A percentile compares a stretch with the other conserved stretches of the same genome.
Conservation (phyloP, 805 yeast genomes). For the Wickerhamomyces ciferrii region DNA sequence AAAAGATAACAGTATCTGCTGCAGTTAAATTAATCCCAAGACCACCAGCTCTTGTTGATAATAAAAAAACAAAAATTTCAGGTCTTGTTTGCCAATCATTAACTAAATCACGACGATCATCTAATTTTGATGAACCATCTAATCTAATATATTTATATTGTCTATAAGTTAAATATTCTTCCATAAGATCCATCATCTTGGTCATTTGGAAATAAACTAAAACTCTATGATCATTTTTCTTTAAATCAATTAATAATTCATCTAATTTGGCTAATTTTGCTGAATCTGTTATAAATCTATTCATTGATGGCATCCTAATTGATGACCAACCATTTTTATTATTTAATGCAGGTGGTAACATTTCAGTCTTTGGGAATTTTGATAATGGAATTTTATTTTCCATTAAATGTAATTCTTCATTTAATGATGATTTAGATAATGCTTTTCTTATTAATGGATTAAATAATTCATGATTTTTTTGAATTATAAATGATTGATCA, state of each 20-base stretch:
- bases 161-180: slow-evolving; percentile 86
- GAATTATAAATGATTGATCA: slow-evolving; percentile 42
- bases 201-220: slow-evolving; percentile 98
- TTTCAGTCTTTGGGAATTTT: slow-evolving; percentile 64
- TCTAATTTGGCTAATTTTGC: slow-evolving; percentile 87
- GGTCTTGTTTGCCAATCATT: slow-evolving; percentile 98
- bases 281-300: slow-evolving; percentile 88
- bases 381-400: slow-evolving; percentile 43
- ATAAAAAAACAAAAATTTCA: slow-evolving; percentile 83
- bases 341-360: slow-evolving; percentile 62
- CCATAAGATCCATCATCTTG: slow-evolving; percentile 98
- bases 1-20: slow-evolving; percentile 91
- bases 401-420: slow-evolving; percentile 51
- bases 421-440: slow-evolving; percentile 59
- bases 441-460: slow-evolving; percentile 48
- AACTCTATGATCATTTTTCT: slow-evolving; percentile 84
- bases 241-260: slow-evolving; percentile 70
- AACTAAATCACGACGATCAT: slow-evolving; percentile 93
- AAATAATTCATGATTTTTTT: slow-evolving; percentile 44
- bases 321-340: slow-evolving; percentile 63
- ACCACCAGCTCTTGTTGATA: slow-evolving; percentile 98
- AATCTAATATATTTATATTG: slow-evolving; percentile 88
- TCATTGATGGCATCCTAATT: slow-evolving; percentile 93
- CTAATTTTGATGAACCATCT: slow-evolving; percentile 93
- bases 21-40: slow-evolving; percentile 90